Conservation (phyloP, 2,329 filamentous ascomycete genomes). For the Didymella exigua region DNA sequence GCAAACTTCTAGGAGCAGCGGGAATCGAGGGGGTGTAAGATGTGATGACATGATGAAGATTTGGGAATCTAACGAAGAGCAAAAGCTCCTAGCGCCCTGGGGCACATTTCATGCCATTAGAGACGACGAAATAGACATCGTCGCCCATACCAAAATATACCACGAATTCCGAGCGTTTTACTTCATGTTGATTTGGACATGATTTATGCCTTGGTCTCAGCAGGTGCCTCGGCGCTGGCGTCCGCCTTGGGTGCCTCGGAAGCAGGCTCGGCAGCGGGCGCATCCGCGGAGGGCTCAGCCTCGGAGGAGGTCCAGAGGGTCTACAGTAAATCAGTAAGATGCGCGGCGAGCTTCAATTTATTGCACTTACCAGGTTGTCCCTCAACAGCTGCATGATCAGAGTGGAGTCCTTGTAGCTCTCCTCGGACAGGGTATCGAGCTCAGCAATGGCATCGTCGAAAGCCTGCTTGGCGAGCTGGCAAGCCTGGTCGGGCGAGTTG, state of each 20-base stretch:
- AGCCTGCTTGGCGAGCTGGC: slow-evolving; percentile 94
- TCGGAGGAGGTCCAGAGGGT: slow-evolving; percentile 99
- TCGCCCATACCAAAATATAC: slow-evolving; percentile 43
- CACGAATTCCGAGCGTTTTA: slow-evolving; percentile 43
- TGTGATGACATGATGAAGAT: slow-evolving; percentile 45
- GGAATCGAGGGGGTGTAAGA: slow-evolving; percentile 19
- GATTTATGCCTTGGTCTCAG: slow-evolving; percentile 67
- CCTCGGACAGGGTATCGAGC: slow-evolving; percentile 94
- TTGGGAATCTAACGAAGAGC: slow-evolving; percentile 47
- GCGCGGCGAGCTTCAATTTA: too few relatives aligned
- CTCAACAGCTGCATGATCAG: slow-evolving; percentile 98
- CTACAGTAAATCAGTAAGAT: slow-evolving; percentile 53
- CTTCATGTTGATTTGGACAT: slow-evolving; percentile 29
- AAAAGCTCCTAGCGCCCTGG: slow-evolving; percentile 39
- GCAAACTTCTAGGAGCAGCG: slow-evolving; percentile 16
- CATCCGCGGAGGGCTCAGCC: slow-evolving; percentile 75
- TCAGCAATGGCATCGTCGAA: slow-evolving; percentile 97
- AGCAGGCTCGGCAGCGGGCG: slow-evolving; percentile 61
- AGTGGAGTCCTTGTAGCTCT: slow-evolving; percentile 99
- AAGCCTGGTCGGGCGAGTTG: slow-evolving; percentile 97
- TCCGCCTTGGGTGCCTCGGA: slow-evolving; percentile 55
- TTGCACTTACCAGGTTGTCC: slow-evolving; percentile 78
- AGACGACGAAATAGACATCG: slow-evolving; percentile 39
- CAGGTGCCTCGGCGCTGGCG: slow-evolving; percentile 47
- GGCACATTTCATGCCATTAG: slow-evolving; percentile 39